Percentiles rank a stretch among this genome's conserved stretches.
These are phyloP conservation scores for Chenopodium quinoa DNA, from an alignment of 148 eudicot species.

Conservation along the genomic window DNA sequence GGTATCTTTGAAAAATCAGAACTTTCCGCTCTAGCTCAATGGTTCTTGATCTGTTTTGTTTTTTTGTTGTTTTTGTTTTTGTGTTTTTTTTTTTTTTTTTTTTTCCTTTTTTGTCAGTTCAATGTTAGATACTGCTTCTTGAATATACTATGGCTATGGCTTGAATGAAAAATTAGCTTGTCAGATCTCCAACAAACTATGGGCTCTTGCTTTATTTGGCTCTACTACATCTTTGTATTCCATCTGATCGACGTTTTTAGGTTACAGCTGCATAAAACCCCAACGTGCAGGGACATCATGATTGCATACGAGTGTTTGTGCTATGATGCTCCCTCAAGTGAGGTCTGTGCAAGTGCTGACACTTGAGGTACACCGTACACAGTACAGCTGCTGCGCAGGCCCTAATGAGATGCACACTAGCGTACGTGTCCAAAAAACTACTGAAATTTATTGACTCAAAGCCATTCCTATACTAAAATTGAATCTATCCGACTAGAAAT, in stretches of 20 bases:
- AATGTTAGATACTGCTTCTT: conserved; percentile 2
- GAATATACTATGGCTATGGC: neutral
- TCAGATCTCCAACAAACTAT: neutral
- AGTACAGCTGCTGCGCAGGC: too few species aligned
- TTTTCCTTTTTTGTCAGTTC: neutral
- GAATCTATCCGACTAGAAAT: too few species aligned
- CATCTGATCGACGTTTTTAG: neutral
- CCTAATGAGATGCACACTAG: too few species aligned
- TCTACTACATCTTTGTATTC: neutral
- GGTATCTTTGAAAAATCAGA: conserved; percentile 3
- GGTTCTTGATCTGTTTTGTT: neutral
- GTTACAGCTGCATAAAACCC: too few species aligned
- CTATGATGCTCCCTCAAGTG: too few species aligned
- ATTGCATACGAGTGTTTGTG: too few species aligned
- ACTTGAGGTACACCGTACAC: too few species aligned
- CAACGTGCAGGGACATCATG: too few species aligned
- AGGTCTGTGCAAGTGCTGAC: neutral
- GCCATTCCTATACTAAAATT: too few species aligned
- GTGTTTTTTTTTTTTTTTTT: neutral
- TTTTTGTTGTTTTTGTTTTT: neutral
- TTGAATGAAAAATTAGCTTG: neutral
- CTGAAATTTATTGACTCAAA: too few species aligned
- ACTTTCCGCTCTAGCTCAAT: neutral
- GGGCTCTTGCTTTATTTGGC: neutral
- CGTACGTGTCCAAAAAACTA: too few species aligned